Evolutionary conservation across 1,284 basidiomycete species (phyloP).

Genomic region (Stygiomarasmius scandens): DNA sequence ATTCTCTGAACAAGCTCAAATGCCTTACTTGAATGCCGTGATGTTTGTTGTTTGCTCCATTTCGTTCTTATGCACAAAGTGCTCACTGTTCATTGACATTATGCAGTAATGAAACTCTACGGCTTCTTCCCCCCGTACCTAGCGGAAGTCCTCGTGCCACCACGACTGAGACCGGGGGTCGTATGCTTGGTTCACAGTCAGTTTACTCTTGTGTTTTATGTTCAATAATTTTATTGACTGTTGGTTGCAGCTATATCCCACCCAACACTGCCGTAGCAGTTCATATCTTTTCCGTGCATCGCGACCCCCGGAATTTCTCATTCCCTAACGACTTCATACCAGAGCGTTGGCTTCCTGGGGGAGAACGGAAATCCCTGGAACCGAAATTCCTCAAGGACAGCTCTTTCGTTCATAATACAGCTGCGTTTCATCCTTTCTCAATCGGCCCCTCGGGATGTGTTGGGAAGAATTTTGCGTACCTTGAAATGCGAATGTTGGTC

Average conservation of each 20-base stretch:
- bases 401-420: conserved; percentile 27
- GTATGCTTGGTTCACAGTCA: conserved; percentile 32
- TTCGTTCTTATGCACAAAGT: background rate
- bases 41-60: background rate
- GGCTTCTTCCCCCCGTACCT: conserved; percentile 38
- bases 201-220: conserved; percentile 12
- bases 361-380: conserved; percentile 29
- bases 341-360: conserved; percentile 37
- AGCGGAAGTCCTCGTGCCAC: conserved; percentile 35
- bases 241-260: conserved; percentile 38
- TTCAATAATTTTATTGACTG: conserved; percentile 3
- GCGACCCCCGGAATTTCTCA: conserved; percentile 44
- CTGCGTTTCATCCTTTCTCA: conserved; percentile 44
- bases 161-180: conserved; percentile 26
- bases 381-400: conserved; percentile 32
- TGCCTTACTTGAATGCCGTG: conserved; percentile 9
- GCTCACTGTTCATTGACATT: background rate
- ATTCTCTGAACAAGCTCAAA: conserved; percentile 1
- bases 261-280: conserved; percentile 41
- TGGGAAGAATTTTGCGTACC: conserved; percentile 39
- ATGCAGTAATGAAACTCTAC: conserved; percentile 43
- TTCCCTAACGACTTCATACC: conserved; percentile 42
- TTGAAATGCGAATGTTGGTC: conserved; percentile 40
- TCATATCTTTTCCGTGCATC: conserved; percentile 40
- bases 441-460: conserved; percentile 39